phyloP scores from a whole-genome alignment of 2,329 filamentous ascomycete genomes.

The Septoria linicola region DNA sequence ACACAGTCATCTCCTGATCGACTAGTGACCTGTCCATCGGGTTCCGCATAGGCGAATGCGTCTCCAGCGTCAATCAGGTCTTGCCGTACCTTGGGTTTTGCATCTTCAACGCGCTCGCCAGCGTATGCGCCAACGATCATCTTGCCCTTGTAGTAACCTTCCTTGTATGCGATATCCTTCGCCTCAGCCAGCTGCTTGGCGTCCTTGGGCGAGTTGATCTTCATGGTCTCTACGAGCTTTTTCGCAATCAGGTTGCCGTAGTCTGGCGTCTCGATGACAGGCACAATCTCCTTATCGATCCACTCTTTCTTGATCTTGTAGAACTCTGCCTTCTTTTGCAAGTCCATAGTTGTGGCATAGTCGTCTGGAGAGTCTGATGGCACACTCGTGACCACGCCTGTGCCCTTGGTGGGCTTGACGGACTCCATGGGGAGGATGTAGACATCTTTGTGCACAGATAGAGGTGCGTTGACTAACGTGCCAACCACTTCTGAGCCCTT shows the following conservation, averaged over 20 bases:
- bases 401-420: slow-evolving; percentile 89
- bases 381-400: slow-evolving; percentile 92
- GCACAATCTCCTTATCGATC: slow-evolving; percentile 84
- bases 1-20: slow-evolving; percentile 91
- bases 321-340: slow-evolving; percentile 93
- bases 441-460: slow-evolving; percentile 81
- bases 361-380: slow-evolving; percentile 96
- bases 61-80: slow-evolving; percentile 72
- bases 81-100: slow-evolving; percentile 80
- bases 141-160: slow-evolving; percentile 92
- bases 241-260: slow-evolving; percentile 85
- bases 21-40: slow-evolving; percentile 83
- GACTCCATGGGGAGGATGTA: slow-evolving; percentile 93
- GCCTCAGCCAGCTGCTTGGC: slow-evolving; percentile 85
- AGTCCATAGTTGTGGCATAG: slow-evolving; percentile 81
- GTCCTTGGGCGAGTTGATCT: slow-evolving; percentile 96
- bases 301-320: slow-evolving; percentile 97
- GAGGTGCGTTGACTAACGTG: slow-evolving; percentile 82
- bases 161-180: slow-evolving; percentile 95
- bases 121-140: slow-evolving; percentile 86
- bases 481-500: slow-evolving; percentile 79
- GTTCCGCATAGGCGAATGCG: slow-evolving; percentile 91
- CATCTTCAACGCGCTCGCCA: slow-evolving; percentile 80
- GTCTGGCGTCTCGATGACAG: slow-evolving; percentile 83
- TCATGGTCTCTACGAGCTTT: slow-evolving; percentile 82